Base-by-base conservation (phyloP, 2,329 filamentous ascomycete species). In the Nemania sp. region DNA sequence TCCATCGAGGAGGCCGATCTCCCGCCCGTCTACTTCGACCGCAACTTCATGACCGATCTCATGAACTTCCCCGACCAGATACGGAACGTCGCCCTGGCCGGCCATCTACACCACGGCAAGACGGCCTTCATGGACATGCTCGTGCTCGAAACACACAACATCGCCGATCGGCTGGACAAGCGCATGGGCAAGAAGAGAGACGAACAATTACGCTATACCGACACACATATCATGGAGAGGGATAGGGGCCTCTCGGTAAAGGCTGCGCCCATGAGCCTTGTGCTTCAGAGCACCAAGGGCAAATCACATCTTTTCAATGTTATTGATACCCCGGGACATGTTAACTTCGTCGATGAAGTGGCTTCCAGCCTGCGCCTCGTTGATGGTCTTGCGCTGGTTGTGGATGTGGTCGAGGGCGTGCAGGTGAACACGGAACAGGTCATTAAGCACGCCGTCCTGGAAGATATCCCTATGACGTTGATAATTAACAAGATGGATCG, bases 101-200 rank as follows among this genome's bases (percentile, higher is more conserved):
- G 96, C 60, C 95, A 99, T 80, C 81, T 99, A 64, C 96, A 99
- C 79, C 96, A 99, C 80, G 96, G 96, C 73, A 99, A 99, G 85
- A 99, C 96, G 11, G 93, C 95, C 0, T 93, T 99, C 73, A 94
- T 98, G 92, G 96, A 99, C 79, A 98, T 98, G 93, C 84, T 99
- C 72, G 96, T 99, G 13, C 85, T 95, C 77, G 93, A 99, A 82
- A 99, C 96, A 47, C 96, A 99, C 78, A 92, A 97, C 74, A 89
- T 98, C 62, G 85, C 88, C 59, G 90, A 93, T 53, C 89, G 91
- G 74, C 82, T 97, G 70, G 92, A 97, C 73, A 92, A 92, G 81
- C 90, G 92, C 79, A 91, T 89, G 63, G 94, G 95, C 59, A 93
- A 88, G 80, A 92, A 90, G 76, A 87, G 90, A 70, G 94, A 98